Evolutionary conservation across 2,329 filamentous ascomycete species (phyloP).

Genomic region (Lasiodiplodia theobromae): DNA sequence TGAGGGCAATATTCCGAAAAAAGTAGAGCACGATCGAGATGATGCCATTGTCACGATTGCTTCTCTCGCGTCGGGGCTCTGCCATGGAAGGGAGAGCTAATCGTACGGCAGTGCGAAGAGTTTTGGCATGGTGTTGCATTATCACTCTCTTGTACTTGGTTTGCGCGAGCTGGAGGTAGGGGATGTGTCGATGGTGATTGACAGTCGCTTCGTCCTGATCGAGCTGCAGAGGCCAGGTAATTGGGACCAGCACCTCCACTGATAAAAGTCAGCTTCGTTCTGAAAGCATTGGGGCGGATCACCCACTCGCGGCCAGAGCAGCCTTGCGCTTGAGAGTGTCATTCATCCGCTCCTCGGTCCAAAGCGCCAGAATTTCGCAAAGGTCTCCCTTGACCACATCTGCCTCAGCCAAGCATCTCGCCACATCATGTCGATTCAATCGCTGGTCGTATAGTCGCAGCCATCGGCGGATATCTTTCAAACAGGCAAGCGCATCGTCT

Average conservation of each 20-base stretch:
- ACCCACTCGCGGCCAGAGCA: conserved; percentile 75
- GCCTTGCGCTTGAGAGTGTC: conserved; percentile 80
- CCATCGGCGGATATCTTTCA: conserved; percentile 95
- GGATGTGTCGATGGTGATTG: conserved; percentile 91
- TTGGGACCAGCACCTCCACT: conserved; percentile 86
- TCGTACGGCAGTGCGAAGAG: conserved; percentile 82
- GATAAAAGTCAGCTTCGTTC: conserved; percentile 35
- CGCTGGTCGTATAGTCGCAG: conserved; percentile 94
- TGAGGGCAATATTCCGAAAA: conserved; percentile 86
- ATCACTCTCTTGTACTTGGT: conserved; percentile 88
- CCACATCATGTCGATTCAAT: conserved; percentile 91
- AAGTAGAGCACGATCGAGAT: conserved; percentile 91
- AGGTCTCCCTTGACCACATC: conserved; percentile 92
- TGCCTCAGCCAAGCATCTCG: conserved; percentile 87
- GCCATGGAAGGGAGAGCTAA: conserved; percentile 88
- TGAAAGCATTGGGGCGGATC: background rate
- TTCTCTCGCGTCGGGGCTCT: conserved; percentile 75
- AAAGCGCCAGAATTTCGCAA: conserved; percentile 84
- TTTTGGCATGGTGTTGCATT: conserved; percentile 80
- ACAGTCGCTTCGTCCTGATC: conserved; percentile 82
- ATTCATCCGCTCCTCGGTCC: conserved; percentile 76
- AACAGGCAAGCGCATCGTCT: conserved; percentile 88
- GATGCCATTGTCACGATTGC: conserved; percentile 83
- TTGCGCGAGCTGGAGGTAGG: conserved; percentile 87
- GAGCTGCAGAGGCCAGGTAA: conserved; percentile 92